Evolutionary conservation across 139 green algal species (phyloP).

Genomic region (Haematococcus lacustris): DNA sequence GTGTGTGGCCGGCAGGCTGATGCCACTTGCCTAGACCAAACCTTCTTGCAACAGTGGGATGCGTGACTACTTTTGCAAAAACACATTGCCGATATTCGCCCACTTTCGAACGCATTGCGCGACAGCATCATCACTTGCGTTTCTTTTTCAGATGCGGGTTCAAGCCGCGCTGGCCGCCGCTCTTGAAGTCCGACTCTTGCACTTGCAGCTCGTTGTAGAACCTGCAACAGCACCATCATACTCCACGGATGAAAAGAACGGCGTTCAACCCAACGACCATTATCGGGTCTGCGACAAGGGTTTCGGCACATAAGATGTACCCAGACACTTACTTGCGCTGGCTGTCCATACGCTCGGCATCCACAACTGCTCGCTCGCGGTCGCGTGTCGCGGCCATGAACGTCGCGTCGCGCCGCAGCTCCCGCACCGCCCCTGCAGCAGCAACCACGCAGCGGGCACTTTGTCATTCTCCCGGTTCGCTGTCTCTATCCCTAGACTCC

Average conservation of each 20-base stretch:
- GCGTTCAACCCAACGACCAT: no score
- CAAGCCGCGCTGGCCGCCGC: conserved; percentile 81
- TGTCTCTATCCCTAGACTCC: no score
- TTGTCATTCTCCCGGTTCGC: no score
- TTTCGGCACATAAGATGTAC: no score
- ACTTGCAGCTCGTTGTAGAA: conserved; percentile 50
- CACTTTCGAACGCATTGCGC: no score
- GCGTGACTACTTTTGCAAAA: not conserved
- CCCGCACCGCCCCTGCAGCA: conserved; percentile 63
- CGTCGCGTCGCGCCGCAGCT: conserved; percentile 81
- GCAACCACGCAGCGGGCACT: no score
- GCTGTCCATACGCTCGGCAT: conserved; percentile 35
- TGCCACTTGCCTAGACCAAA: not conserved
- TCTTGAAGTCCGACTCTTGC: conserved; percentile 74
- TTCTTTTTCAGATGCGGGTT: conserved; percentile 72
- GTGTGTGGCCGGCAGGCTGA: conserved; percentile 37
- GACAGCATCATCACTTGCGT: no score
- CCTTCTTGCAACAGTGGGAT: not conserved
- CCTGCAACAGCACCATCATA: no score
- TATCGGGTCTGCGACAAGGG: no score
- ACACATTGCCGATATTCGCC: no score
- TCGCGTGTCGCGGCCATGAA: conserved; percentile 63
- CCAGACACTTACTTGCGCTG: no score
- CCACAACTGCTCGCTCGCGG: conserved; percentile 33
- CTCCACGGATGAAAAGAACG: no score